Base-by-base conservation (phyloP, 768 basidiomycete species). In the Pulveroboletus frians region DNA sequence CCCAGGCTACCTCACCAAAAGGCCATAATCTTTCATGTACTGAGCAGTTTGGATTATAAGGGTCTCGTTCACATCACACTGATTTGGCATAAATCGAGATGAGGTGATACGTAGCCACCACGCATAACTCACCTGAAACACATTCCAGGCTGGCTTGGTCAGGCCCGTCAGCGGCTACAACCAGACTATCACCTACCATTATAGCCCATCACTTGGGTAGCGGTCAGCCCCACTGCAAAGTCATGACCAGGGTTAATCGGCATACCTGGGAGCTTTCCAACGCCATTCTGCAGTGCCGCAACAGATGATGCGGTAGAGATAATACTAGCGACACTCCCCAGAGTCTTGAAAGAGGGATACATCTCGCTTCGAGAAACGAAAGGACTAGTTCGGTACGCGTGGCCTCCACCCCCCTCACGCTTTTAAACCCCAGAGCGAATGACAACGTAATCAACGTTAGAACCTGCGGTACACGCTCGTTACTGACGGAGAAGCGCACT, bases 51-150 rank as follows among this genome's bases (percentile, higher is more conserved):
- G 65, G 1, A 81, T 50, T 11, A 83, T 68, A 13, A 79, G 60
- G 1, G 66, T 69, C 57, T 82, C 79, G 51, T 78, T 71, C 51
- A 83, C 80, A 55, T 77, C 69, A 62, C 82, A 84, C 80, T 82
- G 47, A 45, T 27, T 21, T 32, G 13, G 46, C 38, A 43, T 20
- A 27, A 39, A 46, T 45, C 30, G 43, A 41, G 10, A 20, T 11
- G 10, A 40, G 27, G 23, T 20, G 26, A 51, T 23, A 13, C 14
- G 4, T 10, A 27, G 21, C 9, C 36, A 30, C 52, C n/a, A 26
- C 21, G 29, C 26, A 20, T 9, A n/a, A 55, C 72, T 31, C 53
- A 82, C 81, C 57, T 76, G 74, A 50, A 77, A 84, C 5, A 75
- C 82, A 57, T 84, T 84, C 83, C 83, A 85, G 5, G 83, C 83